Percentiles rank a stretch among this genome's conserved stretches.
These are phyloP conservation scores for Eutrema japonicum DNA, from an alignment of 345 rosid genomes.

Conservation along the genomic window DNA sequence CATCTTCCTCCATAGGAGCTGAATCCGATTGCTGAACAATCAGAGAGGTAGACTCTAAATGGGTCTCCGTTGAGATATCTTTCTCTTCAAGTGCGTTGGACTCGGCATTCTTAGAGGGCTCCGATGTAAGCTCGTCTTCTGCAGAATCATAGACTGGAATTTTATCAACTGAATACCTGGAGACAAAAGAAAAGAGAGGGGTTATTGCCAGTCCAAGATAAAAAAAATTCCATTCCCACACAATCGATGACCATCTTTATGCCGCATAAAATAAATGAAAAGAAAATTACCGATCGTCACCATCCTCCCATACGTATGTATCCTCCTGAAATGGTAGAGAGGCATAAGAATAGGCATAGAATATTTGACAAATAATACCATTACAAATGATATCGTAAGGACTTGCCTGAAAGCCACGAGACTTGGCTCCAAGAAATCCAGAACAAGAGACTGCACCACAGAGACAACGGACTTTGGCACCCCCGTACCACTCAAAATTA, in stretches of 20 bases:
- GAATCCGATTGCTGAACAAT: constrained; percentile 48
- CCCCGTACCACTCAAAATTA: constrained; percentile 98
- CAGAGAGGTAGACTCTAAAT: constrained; percentile 50
- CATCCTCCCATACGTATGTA: constrained; percentile 95
- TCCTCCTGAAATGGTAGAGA: constrained; percentile 63
- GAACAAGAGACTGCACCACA: constrained; percentile 89
- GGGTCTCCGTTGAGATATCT: constrained; percentile 44
- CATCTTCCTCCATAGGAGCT: constrained; percentile 50
- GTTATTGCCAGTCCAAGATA: background rate
- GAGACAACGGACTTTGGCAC: constrained; percentile 92
- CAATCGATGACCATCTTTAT: background rate
- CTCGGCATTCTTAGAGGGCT: constrained; percentile 53
- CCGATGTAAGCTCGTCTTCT: constrained; percentile 83
- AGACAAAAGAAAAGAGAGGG: constrained; percentile 23
- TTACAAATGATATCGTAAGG: background rate
- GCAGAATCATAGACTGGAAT: constrained; percentile 93
- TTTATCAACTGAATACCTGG: constrained; percentile 88
- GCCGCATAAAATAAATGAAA: background rate
- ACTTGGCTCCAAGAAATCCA: constrained; percentile 97
- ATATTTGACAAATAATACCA: background rate
- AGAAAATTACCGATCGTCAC: constrained; percentile 70
- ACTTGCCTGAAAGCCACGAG: constrained; percentile 94
- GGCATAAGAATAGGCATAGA: constrained; percentile 6
- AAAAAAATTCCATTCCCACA: background rate
- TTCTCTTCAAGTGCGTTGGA: constrained; percentile 41